Evolutionary conservation across 148 eudicot genomes (phyloP).

Genomic region (Fallopia convolvulus): DNA sequence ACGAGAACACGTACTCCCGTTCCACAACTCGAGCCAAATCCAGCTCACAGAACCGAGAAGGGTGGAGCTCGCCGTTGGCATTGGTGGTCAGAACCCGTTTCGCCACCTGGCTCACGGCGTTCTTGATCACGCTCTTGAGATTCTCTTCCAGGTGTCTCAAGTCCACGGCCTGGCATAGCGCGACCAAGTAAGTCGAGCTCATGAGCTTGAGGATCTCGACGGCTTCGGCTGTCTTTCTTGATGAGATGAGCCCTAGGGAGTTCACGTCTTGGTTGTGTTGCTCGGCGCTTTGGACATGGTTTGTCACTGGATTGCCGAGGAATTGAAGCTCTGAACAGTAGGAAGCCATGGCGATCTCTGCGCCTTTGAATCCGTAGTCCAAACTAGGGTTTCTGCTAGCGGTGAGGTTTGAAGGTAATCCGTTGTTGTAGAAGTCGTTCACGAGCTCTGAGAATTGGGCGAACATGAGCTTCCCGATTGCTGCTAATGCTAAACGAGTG

Average conservation of each 20-base stretch:
- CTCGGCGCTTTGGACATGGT: conserved; percentile 88
- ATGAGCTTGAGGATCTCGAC: conserved; percentile 76
- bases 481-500: conserved; percentile 58
- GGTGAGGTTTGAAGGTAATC: conserved; percentile 74
- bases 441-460: conserved; percentile 86
- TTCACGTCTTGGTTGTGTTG: conserved; percentile 94
- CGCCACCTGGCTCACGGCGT: conserved; percentile 58
- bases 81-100: conserved; percentile 50
- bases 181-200: conserved; percentile 67
- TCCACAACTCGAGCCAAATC: conserved; percentile 66
- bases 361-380: conserved; percentile 89
- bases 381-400: conserved; percentile 77
- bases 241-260: conserved; percentile 75
- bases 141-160: conserved; percentile 78
- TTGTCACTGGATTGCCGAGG: conserved; percentile 76
- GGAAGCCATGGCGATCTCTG: conserved; percentile 87
- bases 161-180: conserved; percentile 73
- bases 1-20: conserved; percentile 58
- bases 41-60: conserved; percentile 71
- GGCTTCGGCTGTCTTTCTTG: conserved; percentile 72
- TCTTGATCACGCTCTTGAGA: conserved; percentile 44
- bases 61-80: conserved; percentile 72
- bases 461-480: conserved; percentile 76
- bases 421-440: conserved; percentile 81
- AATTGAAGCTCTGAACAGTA: conserved; percentile 86